A percentile compares a stretch with the other conserved stretches of the same genome.
Evolutionary conservation across 1,139 yeast species (phyloP).

Genomic region (Blastobotrys proliferans): DNA sequence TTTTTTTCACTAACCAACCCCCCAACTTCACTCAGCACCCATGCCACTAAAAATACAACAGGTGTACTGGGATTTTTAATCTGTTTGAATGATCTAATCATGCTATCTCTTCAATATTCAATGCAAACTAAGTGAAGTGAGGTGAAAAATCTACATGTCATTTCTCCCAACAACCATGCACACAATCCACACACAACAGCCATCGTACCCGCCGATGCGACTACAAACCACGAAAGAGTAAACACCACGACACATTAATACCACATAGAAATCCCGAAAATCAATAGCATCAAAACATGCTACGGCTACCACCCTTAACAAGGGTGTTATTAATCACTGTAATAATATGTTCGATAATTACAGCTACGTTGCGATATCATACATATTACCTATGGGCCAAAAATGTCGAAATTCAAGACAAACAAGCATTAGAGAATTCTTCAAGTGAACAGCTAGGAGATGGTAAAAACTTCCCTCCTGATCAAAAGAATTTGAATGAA

Average conservation of each 20-base stretch:
- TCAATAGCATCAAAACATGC: too few relatives aligned
- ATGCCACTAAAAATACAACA: conserved; percentile 17
- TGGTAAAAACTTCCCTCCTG: conserved; percentile 20
- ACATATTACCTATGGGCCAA: conserved; percentile 25
- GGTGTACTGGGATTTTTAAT: conserved; percentile 11
- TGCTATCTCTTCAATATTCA: neutral
- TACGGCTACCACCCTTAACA: conserved; percentile 41
- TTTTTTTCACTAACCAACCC: conserved; percentile 19
- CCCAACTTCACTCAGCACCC: conserved; percentile 19
- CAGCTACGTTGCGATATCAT: conserved; percentile 34
- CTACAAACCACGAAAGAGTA: too few relatives aligned
- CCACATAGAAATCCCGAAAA: too few relatives aligned
- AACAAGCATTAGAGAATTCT: conserved; percentile 10
- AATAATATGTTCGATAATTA: conserved; percentile 32
- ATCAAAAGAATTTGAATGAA: conserved; percentile 10
- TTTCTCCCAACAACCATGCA: neutral
- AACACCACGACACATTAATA: too few relatives aligned
- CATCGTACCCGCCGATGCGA: too few relatives aligned
- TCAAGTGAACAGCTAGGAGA: conserved; percentile 14
- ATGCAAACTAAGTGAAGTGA: neutral
- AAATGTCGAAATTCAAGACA: conserved; percentile 12
- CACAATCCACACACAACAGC: too few relatives aligned
- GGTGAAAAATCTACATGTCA: neutral
- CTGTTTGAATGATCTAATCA: neutral
- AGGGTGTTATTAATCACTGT: conserved; percentile 33